These are phyloP conservation scores for Fusarium praegraminearum DNA, from an alignment of 2,329 filamentous ascomycete species.

Conservation along the genomic window DNA sequence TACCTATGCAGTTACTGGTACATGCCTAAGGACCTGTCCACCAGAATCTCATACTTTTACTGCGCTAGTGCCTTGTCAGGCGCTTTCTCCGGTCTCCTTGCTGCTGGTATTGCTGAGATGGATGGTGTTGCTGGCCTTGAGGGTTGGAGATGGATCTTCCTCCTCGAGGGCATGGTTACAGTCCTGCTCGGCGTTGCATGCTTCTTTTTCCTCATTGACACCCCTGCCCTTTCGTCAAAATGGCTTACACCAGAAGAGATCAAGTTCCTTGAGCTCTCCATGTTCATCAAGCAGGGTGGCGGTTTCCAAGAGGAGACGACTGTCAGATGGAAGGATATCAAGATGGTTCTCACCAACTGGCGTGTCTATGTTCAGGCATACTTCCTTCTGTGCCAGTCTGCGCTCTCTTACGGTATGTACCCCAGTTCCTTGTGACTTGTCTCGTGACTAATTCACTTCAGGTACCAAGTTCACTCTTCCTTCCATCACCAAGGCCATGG, in stretches of 20 bases:
- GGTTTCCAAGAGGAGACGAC: slow-evolving; percentile 40
- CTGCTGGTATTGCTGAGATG: slow-evolving; percentile 75
- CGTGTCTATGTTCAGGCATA: slow-evolving; percentile 49
- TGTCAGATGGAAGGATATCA: slow-evolving; percentile 44
- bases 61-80: slow-evolving; percentile 80
- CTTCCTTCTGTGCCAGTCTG: slow-evolving; percentile 47
- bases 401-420: slow-evolving; percentile 44
- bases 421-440: rapidly evolving
- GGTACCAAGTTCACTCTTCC: slow-evolving; percentile 47
- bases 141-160: slow-evolving; percentile 48
- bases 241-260: slow-evolving; percentile 51
- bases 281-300: slow-evolving; percentile 52
- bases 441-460: background rate
- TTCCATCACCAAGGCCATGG: slow-evolving; percentile 45
- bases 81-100: slow-evolving; percentile 76
- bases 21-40: slow-evolving; percentile 76
- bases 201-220: slow-evolving; percentile 61
- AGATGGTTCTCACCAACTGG: slow-evolving; percentile 49
- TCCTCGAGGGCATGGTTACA: slow-evolving; percentile 50
- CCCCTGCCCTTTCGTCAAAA: slow-evolving; percentile 50
- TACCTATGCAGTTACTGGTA: slow-evolving; percentile 86
- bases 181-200: slow-evolving; percentile 53
- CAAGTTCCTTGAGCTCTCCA: slow-evolving; percentile 44
- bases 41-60: slow-evolving; percentile 81
- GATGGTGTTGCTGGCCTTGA: slow-evolving; percentile 65